phyloP scores from a whole-genome alignment of 2,329 filamentous ascomycete species.

The Fusarium camptoceras region DNA sequence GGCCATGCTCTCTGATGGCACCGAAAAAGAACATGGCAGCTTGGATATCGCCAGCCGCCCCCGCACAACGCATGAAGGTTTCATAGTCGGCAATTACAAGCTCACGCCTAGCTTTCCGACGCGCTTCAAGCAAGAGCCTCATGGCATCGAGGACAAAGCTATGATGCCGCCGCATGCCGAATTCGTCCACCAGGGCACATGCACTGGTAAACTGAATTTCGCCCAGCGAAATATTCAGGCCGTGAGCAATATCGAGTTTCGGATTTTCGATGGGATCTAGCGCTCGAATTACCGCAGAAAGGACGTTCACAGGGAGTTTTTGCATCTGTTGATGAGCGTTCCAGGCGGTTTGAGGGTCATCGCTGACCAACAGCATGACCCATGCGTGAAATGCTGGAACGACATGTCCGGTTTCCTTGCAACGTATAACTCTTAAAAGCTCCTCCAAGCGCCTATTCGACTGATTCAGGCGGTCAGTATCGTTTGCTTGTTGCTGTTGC shows the following conservation, averaged over 20 bases:
- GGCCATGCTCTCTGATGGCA: conserved; percentile 44
- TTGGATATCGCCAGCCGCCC: conserved; percentile 55
- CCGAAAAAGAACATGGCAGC: conserved; percentile 52
- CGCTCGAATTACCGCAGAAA: conserved; percentile 72
- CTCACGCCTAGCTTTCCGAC: conserved; percentile 44
- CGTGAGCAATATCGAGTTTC: conserved; percentile 61
- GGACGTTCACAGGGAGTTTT: conserved; percentile 63
- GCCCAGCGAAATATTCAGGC: conserved; percentile 54
- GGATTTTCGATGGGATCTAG: conserved; percentile 68
- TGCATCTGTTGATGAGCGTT: conserved; percentile 49
- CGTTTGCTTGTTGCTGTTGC: neutral
- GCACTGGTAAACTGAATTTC: conserved; percentile 56
- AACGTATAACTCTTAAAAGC: conserved; percentile 51
- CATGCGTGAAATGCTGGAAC: conserved; percentile 46
- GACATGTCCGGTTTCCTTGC: conserved; percentile 42
- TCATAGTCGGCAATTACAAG: conserved; percentile 58
- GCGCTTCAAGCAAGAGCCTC: conserved; percentile 50
- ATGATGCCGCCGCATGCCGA: conserved; percentile 60
- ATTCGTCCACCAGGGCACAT: conserved; percentile 54
- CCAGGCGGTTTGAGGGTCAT: conserved; percentile 31
- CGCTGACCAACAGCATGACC: conserved; percentile 40
- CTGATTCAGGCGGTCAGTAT: neutral
- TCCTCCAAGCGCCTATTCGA: conserved; percentile 33
- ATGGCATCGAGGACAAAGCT: conserved; percentile 52
- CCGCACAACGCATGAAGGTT: conserved; percentile 60